Percentiles rank a stretch among this genome's conserved stretches.
phyloP scores from a whole-genome alignment of 2,329 filamentous ascomycete genomes.

The Aspergillus ruber region DNA sequence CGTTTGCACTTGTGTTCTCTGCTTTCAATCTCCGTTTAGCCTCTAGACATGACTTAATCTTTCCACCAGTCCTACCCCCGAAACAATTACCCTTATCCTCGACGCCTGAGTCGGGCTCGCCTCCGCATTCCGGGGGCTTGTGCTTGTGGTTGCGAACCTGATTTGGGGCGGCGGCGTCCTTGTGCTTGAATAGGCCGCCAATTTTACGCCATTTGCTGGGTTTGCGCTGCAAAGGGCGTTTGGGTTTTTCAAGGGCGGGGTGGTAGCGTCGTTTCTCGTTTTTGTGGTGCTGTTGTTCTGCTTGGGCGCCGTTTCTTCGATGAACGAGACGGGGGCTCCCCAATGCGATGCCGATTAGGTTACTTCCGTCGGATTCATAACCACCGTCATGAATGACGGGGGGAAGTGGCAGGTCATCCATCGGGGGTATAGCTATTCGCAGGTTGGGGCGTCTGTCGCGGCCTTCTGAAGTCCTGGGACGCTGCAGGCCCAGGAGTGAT shows the following conservation, averaged over 20 bases:
- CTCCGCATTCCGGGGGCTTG: conserved; percentile 1
- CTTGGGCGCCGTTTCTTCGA: conserved; percentile 11
- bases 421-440: conserved; percentile 20
- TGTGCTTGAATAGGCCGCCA: conserved; percentile 38
- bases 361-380: conserved; percentile 23
- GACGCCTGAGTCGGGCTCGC: not conserved
- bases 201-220: conserved; percentile 44
- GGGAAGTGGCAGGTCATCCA: conserved; percentile 15
- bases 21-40: not conserved
- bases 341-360: conserved; percentile 65
- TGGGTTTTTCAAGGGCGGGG: conserved; percentile 7
- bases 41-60: conserved; percentile 17
- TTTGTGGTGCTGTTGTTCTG: conserved; percentile 6
- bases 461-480: conserved; percentile 14
- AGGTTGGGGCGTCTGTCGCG: conserved; percentile 21
- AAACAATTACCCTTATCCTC: not conserved
- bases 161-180: conserved; percentile 26
- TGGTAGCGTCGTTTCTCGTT: conserved; percentile 10
- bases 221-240: conserved; percentile 23
- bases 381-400: conserved; percentile 10
- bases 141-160: conserved; percentile 13
- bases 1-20: not conserved
- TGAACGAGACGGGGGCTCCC: conserved; percentile 54
- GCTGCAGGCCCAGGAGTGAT: conserved; percentile 14
- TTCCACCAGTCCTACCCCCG: not conserved